These are phyloP conservation scores for Didymella pinodella DNA, from an alignment of 2,329 filamentous ascomycete genomes.

Conservation along the genomic window DNA sequence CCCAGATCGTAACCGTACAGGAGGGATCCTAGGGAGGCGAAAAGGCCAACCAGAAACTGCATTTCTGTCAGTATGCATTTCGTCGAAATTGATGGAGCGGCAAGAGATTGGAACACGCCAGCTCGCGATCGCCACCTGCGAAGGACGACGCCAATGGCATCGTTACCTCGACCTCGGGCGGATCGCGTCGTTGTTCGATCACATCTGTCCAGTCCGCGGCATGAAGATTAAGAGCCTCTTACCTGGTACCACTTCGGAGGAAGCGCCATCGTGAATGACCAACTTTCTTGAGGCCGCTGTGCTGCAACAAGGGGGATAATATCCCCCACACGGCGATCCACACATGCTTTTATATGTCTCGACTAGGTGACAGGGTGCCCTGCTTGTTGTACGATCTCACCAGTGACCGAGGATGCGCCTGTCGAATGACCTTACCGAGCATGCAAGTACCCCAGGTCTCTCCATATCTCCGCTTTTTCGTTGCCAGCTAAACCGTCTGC, in stretches of 20 bases:
- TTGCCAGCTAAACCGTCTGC: slow-evolving; percentile 9
- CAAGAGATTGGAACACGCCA: neutral
- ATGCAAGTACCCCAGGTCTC: slow-evolving; percentile 25
- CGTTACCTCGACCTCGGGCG: neutral
- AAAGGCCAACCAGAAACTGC: slow-evolving; percentile 65
- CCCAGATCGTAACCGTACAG: slow-evolving; percentile 68
- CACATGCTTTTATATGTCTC: slow-evolving; percentile 18
- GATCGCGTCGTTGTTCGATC: neutral
- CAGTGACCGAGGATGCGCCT: slow-evolving; percentile 6
- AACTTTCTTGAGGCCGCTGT: slow-evolving; percentile 13
- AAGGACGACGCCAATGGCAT: neutral
- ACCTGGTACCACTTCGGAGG: slow-evolving; percentile 67
- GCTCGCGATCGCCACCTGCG: neutral
- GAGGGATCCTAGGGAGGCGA: slow-evolving; percentile 66
- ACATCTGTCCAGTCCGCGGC: neutral
- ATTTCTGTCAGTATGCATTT: slow-evolving; percentile 13
- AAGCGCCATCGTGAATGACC: slow-evolving; percentile 57
- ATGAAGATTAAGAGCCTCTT: slow-evolving; percentile 22
- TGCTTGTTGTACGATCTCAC: slow-evolving; percentile 11
- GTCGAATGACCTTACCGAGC: slow-evolving; percentile 15
- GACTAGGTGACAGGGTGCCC: slow-evolving; percentile 8
- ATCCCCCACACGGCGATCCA: slow-evolving; percentile 17
- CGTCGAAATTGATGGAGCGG: neutral
- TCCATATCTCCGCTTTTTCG: slow-evolving; percentile 23
- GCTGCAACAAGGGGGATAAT: slow-evolving; percentile 20